Evolutionary conservation across 306 rosid species (phyloP), one percentile per base, ranked within the genome.

Genomic region (Begonia masoniana): DNA sequence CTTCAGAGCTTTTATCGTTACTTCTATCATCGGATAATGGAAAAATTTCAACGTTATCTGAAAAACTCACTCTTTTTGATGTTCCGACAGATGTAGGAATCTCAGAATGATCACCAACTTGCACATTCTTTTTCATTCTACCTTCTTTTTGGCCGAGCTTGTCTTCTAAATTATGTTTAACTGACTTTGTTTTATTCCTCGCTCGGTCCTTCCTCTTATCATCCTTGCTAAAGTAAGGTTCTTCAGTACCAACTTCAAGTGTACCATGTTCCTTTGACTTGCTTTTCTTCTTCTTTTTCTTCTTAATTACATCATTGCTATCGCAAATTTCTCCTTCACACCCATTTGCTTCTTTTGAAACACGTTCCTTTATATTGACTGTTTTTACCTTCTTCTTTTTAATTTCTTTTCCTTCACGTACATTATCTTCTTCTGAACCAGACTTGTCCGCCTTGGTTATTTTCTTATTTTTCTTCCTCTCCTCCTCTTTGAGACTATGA

Each of bases 21-120:
- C n/a, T 47, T 54, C 59, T 10, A 13, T 16, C 50, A 68, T 65
- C 65, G 59, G 50, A 50, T 15, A 16, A 19, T 21, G 65, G 21
- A 50, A 71, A 67, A 55, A 81, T 54, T 64, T 76, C 83, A 58
- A 87, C 73, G 43, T 74, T 56, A 68, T 87, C 82, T 23, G 84
- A 68, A 63, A 78, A 87, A 36, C 67, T 76, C 15, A 83, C 94
- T 59, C 71, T 69, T 55, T 77, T 79, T 47, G 64, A 54, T 35
- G 59, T 31, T 50, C 68, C 50, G 17, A 43, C 46, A 13, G 53
- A 60, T 23, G 72, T 54, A 58, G 47, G 63, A 31, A 36, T 48
- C 41, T 61, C 41, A 57, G 53, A 50, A n/a, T 41, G 58, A 51
- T 14, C 51, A 15, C 31, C 15, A 51, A 10, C 45, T 56, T 26